Evolutionary conservation across 176 grass and related monocot species (phyloP).

Genomic region (Alopecurus myosuroides): DNA sequence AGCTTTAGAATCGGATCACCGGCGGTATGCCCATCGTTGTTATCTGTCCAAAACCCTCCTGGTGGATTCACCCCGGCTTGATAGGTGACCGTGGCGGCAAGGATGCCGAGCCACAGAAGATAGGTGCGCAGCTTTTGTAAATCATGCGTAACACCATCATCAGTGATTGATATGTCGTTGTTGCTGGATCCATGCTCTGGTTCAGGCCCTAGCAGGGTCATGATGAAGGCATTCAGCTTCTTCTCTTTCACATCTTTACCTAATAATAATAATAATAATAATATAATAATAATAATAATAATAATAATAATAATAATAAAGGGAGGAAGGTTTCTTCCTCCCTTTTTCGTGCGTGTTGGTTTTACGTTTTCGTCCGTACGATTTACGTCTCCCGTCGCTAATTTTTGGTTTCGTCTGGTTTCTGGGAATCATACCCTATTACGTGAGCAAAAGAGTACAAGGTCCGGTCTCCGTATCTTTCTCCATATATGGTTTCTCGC

Average conservation of each 20-base stretch:
- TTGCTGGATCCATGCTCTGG: neutral
- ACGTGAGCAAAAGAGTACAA: too few relatives aligned
- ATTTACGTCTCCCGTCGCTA: too few relatives aligned
- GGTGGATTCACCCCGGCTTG: constrained; percentile 38
- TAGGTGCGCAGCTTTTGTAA: constrained; percentile 24
- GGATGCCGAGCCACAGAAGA: constrained; percentile 38
- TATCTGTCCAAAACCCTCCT: constrained; percentile 34
- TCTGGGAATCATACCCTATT: too few relatives aligned
- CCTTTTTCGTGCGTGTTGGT: too few relatives aligned
- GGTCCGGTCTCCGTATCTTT: too few relatives aligned
- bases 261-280: too few relatives aligned
- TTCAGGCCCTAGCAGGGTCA: neutral
- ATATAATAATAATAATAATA: too few relatives aligned
- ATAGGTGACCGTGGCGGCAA: constrained; percentile 37
- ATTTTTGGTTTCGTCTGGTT: too few relatives aligned
- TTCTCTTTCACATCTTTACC: neutral
- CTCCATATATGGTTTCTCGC: too few relatives aligned
- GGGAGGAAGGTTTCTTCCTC: too few relatives aligned
- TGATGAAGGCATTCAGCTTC: constrained; percentile 6
- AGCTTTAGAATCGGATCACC: constrained; percentile 28
- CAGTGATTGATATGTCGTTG: neutral
- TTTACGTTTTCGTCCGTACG: too few relatives aligned
- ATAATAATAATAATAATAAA: too few relatives aligned
- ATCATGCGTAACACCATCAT: neutral
- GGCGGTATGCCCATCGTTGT: neutral